phyloP scores from a whole-genome alignment of 1,284 basidiomycete genomes.

The Heterobasidion annosum region DNA sequence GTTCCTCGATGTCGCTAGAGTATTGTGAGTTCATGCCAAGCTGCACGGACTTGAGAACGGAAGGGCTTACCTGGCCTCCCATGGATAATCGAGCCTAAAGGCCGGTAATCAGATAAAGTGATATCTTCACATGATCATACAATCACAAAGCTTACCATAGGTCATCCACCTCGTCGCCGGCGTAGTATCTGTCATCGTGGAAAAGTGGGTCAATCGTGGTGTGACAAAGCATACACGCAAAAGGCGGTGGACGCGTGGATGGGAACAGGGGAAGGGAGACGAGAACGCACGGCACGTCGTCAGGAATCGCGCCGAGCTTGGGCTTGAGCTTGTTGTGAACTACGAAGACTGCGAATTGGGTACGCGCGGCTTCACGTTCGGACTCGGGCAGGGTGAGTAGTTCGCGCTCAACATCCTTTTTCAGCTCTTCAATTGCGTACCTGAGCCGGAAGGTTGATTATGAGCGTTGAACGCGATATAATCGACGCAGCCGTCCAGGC shows the following conservation, averaged over 20 bases:
- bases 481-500: not conserved
- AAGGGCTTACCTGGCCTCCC: constrained; percentile 62
- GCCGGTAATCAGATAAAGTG: too few species aligned
- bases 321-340: constrained; percentile 92
- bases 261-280: not conserved
- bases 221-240: not conserved
- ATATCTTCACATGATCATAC: too few species aligned
- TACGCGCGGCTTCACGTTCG: constrained; percentile 66
- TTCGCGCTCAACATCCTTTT: constrained; percentile 79
- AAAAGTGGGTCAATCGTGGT: not conserved
- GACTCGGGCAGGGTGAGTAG: constrained; percentile 52
- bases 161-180: constrained; percentile 59
- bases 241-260: not conserved
- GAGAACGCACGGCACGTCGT: constrained; percentile 49
- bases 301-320: constrained; percentile 70
- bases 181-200: constrained; percentile 45
- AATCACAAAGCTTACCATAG: constrained; percentile 21
- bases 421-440: constrained; percentile 82
- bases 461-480: not conserved
- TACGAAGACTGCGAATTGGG: constrained; percentile 85
- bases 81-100: constrained; percentile 75
- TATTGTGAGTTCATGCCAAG: constrained; percentile 1
- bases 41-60: constrained; percentile 7
- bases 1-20: constrained; percentile 67
- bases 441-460: constrained; percentile 26